Evolutionary conservation across 805 yeast genomes (phyloP).

Genomic region (Isabelozyma rhagii): DNA sequence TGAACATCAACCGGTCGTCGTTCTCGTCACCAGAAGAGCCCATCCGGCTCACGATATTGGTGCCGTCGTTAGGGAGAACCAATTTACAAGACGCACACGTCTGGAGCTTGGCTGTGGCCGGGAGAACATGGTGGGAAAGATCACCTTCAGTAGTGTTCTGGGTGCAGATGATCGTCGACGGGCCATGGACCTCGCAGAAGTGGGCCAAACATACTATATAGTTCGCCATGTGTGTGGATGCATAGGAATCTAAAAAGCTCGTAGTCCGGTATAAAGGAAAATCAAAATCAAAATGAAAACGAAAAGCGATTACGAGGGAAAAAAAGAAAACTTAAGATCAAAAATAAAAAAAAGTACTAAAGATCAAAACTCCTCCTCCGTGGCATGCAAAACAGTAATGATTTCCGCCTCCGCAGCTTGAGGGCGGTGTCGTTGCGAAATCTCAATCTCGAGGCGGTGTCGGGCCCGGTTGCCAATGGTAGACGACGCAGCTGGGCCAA

Average conservation of each 20-base stretch:
- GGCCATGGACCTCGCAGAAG: constrained; percentile 79
- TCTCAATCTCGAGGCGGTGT: constrained; percentile 4
- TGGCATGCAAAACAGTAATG: constrained; percentile 6
- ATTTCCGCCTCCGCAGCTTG: constrained; percentile 10
- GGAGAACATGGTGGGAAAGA: constrained; percentile 25
- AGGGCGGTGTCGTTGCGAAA: constrained; percentile 13
- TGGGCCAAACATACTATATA: constrained; percentile 60
- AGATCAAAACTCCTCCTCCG: neutral
- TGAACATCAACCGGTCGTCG: constrained; percentile 21
- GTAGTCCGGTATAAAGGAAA: neutral
- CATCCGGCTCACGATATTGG: constrained; percentile 11
- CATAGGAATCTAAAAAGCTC: neutral
- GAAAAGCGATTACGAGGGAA: no score
- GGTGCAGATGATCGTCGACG: constrained; percentile 62
- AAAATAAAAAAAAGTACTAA: no score
- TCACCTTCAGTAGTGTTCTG: constrained; percentile 31
- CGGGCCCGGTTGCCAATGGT: no score
- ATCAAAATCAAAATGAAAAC: no score
- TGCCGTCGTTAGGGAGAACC: constrained; percentile 40
- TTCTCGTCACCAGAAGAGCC: constrained; percentile 5
- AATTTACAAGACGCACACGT: constrained; percentile 62
- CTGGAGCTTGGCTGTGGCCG: constrained; percentile 40
- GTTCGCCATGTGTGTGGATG: constrained; percentile 20
- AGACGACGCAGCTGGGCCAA: constrained; percentile 1
- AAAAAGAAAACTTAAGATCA: neutral